Evolutionary conservation across 2,329 filamentous ascomycete genomes (phyloP), one percentile per base, ranked within the genome.

Genomic region (Teratosphaeria pseudoeucalypti): DNA sequence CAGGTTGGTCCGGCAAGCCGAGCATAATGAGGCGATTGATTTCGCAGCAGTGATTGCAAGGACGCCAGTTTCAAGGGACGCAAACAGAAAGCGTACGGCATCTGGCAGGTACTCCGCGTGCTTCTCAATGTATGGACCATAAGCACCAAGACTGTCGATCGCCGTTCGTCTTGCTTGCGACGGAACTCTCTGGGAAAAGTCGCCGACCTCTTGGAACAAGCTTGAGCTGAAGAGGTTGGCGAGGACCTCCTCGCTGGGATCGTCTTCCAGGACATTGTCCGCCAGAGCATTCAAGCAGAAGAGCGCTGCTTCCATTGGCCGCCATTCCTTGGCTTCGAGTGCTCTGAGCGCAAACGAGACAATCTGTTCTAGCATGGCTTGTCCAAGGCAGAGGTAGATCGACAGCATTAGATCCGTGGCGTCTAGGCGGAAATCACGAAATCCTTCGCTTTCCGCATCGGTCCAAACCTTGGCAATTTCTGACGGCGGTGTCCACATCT

Each of bases 381-480:
- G 64, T 3, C 77, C 77, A 11, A 82, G 68, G n/a, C 77, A 69
- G 2, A 85, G 79, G 65, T 86, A 92, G 2, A 86, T 82, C 2
- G 87, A 85, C 65, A 90, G 84, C 32, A 94, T 77, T 56, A 94
- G 80, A 70, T 95, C 89, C 56, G 83, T 81, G n/a, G 92, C 85
- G 67, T 95, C 90, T 65, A 88, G 85, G 34, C 90, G 81, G 55
- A 89, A 89, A 56, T 81, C 80, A 47, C 83, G 82, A 60, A 70
- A 68, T 6, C 59, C 67, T 53, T 70, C 68, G 6, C 61, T 61
- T 37, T 89, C 85, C 27, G 83, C 82, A 4, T 84, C 84, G 62
- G 89, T 87, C 89, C 89, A 92, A 0, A 65, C 61, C 54, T 78
- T 76, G 34, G 79, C 77, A 54, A 85, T 82, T 7, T 82, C 77